Evolutionary conservation across 495 filamentous ascomycete species (phyloP).

Genomic region (Copromyces sp.): DNA sequence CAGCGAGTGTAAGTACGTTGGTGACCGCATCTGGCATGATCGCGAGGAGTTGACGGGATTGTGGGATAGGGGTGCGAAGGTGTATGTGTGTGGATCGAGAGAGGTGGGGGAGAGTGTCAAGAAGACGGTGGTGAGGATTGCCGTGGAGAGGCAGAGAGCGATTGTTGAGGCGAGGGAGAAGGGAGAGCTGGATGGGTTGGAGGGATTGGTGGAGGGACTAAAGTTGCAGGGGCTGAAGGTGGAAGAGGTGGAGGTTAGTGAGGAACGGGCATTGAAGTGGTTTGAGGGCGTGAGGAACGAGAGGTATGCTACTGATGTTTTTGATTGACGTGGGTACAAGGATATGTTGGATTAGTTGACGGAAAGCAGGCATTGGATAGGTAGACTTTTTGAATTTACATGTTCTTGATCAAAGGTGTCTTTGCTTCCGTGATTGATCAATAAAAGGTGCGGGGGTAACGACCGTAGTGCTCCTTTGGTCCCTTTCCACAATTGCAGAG

Average conservation of each 20-base stretch:
- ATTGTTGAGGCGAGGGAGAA: conserved; percentile 18
- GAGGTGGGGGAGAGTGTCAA: conserved; percentile 52
- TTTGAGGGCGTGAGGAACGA: conserved; percentile 49
- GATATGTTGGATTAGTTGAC: too few relatives aligned
- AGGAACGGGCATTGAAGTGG: conserved; percentile 31
- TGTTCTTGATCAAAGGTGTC: too few relatives aligned
- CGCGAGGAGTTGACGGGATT: conserved; percentile 39
- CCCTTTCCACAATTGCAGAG: too few relatives aligned
- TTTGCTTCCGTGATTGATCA: too few relatives aligned
- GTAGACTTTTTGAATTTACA: too few relatives aligned
- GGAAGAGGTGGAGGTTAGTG: conserved; percentile 27
- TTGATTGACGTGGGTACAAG: conserved; percentile 39
- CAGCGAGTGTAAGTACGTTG: conserved; percentile 42
- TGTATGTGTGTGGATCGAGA: conserved; percentile 59
- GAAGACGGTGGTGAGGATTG: conserved; percentile 31
- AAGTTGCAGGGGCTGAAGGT: background rate
- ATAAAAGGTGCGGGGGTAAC: too few relatives aligned
- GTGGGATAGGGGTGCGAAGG: conserved; percentile 49
- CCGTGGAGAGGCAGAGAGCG: conserved; percentile 39
- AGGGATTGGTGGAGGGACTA: conserved; percentile 46
- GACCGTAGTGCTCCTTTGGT: too few relatives aligned
- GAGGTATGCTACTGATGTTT: conserved; percentile 60
- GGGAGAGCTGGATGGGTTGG: conserved; percentile 39
- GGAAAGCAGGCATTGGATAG: background rate
- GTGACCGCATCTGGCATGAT: conserved; percentile 49